Evolutionary conservation across 805 yeast genomes (phyloP).

Genomic region (Zygosaccharomyces bailii): DNA sequence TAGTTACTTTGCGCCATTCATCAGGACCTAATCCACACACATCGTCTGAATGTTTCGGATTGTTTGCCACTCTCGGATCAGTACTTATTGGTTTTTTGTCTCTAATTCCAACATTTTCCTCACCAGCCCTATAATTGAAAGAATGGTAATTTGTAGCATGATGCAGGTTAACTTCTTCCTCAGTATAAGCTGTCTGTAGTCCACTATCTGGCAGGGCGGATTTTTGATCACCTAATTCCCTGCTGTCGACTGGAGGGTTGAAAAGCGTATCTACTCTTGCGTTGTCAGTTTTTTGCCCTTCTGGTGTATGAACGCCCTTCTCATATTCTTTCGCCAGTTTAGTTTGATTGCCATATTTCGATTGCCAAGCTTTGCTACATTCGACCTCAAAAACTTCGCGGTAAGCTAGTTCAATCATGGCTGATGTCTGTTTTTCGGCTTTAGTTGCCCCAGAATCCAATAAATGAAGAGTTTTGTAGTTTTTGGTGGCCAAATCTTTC

Average conservation of each 20-base stretch:
- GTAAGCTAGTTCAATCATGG: slow-evolving; percentile 73
- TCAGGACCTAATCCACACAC: slow-evolving; percentile 77
- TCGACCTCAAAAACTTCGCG: slow-evolving; percentile 54
- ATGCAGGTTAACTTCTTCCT: not conserved
- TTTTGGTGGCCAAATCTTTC: slow-evolving; percentile 35
- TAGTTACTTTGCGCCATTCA: slow-evolving; percentile 47
- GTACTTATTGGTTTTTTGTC: slow-evolving; percentile 77
- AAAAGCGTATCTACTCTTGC: slow-evolving; percentile 5
- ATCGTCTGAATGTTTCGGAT: slow-evolving; percentile 61
- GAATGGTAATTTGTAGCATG: slow-evolving; percentile 41
- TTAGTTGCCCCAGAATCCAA: slow-evolving; percentile 11
- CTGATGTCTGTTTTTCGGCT: slow-evolving; percentile 42
- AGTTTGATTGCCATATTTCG: slow-evolving; percentile 35
- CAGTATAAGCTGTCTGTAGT: not conserved
- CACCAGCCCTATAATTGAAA: slow-evolving; percentile 86
- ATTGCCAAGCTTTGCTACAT: slow-evolving; percentile 43
- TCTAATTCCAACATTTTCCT: slow-evolving; percentile 77
- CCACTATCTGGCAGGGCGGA: slow-evolving; percentile 14
- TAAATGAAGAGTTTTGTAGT: slow-evolving; percentile 27
- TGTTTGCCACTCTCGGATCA: slow-evolving; percentile 76
- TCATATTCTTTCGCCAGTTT: slow-evolving; percentile 5
- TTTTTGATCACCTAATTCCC: slow-evolving; percentile 6
- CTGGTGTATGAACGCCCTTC: slow-evolving; percentile 4
- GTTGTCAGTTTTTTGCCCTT: slow-evolving; percentile 1
- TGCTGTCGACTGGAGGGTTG: slow-evolving; percentile 6